These are phyloP conservation scores for Pseudomicrostroma phylloplanum DNA, from an alignment of 1,284 basidiomycete genomes.

Conservation along the genomic window DNA sequence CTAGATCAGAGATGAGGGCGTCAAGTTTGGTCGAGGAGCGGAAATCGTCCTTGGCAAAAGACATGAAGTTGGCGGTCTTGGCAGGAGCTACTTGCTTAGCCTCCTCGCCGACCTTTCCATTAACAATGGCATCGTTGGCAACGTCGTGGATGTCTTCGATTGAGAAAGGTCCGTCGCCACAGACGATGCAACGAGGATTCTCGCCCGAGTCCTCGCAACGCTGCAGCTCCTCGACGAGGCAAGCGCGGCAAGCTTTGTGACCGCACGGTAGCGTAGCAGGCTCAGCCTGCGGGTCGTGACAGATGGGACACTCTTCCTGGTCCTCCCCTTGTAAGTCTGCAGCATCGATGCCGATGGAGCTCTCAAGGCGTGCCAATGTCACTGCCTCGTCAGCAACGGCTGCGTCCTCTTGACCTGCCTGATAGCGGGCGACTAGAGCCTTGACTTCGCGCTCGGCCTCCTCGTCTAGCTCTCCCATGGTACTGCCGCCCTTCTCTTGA, in stretches of 20 bases:
- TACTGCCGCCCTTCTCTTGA: conserved; percentile 15
- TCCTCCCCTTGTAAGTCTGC: neutral
- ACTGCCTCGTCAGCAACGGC: conserved; percentile 1
- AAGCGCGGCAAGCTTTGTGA: conserved; percentile 48
- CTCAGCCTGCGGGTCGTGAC: conserved; percentile 6
- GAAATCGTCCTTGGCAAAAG: conserved; percentile 54
- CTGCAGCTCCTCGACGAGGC: conserved; percentile 54
- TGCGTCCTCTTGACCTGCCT: conserved; percentile 15
- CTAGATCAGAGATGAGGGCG: conserved; percentile 64
- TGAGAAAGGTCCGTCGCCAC: conserved; percentile 27
- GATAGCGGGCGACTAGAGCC: conserved; percentile 28
- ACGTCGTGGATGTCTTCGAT: conserved; percentile 33
- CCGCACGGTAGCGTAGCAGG: conserved; percentile 4
- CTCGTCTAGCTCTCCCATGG: conserved; percentile 16
- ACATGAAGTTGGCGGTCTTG: conserved; percentile 2
- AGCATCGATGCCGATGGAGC: too few relatives aligned
- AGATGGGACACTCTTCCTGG: conserved; percentile 10
- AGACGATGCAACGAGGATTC: conserved; percentile 53
- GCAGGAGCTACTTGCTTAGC: conserved; percentile 2
- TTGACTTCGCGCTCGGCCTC: conserved; percentile 18
- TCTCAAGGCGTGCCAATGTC: neutral
- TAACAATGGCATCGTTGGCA: conserved; percentile 5
- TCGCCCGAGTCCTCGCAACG: conserved; percentile 64
- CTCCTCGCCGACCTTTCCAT: neutral
- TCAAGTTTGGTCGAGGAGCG: conserved; percentile 74